Base-by-base conservation (phyloP, 257 asterid species). In the Scutellaria galericulata region DNA sequence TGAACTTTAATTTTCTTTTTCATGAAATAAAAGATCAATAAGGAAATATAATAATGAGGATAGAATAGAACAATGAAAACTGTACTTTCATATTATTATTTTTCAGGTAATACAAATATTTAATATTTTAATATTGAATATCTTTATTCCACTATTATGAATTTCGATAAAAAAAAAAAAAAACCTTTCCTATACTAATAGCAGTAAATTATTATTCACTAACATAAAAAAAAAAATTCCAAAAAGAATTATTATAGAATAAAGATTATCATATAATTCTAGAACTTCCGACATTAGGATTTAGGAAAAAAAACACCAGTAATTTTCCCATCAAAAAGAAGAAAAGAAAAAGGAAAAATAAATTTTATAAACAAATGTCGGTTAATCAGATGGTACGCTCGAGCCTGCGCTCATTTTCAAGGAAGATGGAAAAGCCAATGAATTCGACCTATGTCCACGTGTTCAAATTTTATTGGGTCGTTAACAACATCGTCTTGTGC, bases 361-460 rank as follows among this genome's bases (percentile, higher is more conserved):
- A 66, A 42, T 39, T 41, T n/a, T 48, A 14, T 59, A 45, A 47
- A 68, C 5, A 15, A 42, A 64, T 48, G 80, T 74, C 71, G 75
- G 76, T 22, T 78, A 71, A 75, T 81, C 72, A 31, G 20, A 42
- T 76, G 66, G 71, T 6, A 51, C 79, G 53, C 61, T 31, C 51
- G 15, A 7, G 51, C 39, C 14, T 71, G 58, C 61, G 5, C 74
- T 27, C 44, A 13, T 48, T 1, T 13, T 18, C n/a, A 3, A n/a
- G 5, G 20, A 56, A 13, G 20, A 15, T 45, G 35, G 12, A 10
- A 63, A 20, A 24, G 40, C 74, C 37, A 58, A 41, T 37, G 31
- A 48, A 13, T 1, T 66, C 2, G 68, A 24, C 45, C 11, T 15
- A 8, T 35, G 15, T 8, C 11, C 0, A 52, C 82, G 75, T 77